A percentile compares a stretch with the other conserved stretches of the same genome.
Conservation (phyloP, 768 basidiomycete genomes). For the Podaxis pistillaris region DNA sequence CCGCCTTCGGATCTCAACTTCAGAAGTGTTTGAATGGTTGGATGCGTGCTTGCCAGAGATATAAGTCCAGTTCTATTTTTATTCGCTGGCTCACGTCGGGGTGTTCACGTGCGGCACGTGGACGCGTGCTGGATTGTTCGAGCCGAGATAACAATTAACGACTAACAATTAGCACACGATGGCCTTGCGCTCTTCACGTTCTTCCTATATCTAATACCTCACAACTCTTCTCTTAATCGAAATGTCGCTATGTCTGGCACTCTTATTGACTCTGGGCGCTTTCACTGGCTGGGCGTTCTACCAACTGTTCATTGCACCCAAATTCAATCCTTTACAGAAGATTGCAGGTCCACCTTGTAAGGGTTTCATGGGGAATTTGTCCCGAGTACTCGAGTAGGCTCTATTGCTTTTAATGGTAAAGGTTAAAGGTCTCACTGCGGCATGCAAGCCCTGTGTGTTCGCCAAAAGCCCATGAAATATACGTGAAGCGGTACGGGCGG, state of each 20-base stretch:
- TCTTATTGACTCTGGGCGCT: conserved; percentile 11
- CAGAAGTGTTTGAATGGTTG: not conserved
- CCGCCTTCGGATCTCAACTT: conserved; percentile 31
- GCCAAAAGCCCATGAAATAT: conserved; percentile 49
- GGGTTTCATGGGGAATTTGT: conserved; percentile 52
- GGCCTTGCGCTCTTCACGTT: not conserved
- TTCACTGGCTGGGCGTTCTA: conserved; percentile 27
- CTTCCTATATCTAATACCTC: not conserved
- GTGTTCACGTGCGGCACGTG: not conserved
- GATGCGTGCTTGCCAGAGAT: not conserved
- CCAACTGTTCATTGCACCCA: conserved; percentile 29
- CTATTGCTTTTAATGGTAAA: not conserved
- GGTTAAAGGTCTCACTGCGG: not conserved
- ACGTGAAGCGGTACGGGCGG: conserved; percentile 61
- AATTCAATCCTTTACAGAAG: conserved; percentile 45
- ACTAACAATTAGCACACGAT: not conserved
- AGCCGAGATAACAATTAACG: not conserved
- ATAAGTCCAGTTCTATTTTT: not conserved
- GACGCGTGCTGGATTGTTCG: not conserved
- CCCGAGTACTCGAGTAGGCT: conserved; percentile 56
- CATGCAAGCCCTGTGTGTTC: conserved; percentile 48
- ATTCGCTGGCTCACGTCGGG: not conserved
- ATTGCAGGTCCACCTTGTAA: conserved; percentile 61
- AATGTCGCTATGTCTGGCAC: conserved; percentile 4
- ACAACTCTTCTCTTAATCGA: not conserved